phyloP scores from a whole-genome alignment of 2,329 filamentous ascomycete species.

The Botrytis tulipae region DNA sequence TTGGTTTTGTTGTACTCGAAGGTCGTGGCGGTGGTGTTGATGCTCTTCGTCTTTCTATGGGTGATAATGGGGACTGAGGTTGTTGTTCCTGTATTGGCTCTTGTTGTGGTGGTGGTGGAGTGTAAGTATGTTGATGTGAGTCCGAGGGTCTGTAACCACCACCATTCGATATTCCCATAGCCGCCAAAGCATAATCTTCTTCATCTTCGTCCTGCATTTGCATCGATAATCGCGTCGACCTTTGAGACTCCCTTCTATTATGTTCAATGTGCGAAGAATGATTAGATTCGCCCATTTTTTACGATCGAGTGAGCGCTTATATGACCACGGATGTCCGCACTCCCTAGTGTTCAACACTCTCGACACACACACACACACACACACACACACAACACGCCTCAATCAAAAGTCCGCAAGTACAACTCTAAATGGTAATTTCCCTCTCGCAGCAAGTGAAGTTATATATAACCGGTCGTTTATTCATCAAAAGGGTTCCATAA shows the following conservation, averaged over 20 bases:
- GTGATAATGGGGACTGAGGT: conserved; percentile 27
- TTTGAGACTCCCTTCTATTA: conserved; percentile 46
- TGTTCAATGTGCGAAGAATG: conserved; percentile 38
- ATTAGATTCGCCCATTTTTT: conserved; percentile 26
- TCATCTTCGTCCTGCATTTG: conserved; percentile 42
- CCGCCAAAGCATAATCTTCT: conserved; percentile 50
- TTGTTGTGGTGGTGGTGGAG: conserved; percentile 27
- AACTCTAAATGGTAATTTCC: background rate
- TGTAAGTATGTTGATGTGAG: conserved; percentile 26
- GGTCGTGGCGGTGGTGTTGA: conserved; percentile 43
- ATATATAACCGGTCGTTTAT: conserved; percentile 5
- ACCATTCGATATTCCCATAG: conserved; percentile 53
- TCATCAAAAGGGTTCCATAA: background rate
- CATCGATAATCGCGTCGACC: conserved; percentile 40
- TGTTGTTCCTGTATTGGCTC: conserved; percentile 17
- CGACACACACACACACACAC: background rate
- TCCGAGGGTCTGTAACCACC: conserved; percentile 18
- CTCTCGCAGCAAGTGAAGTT: background rate
- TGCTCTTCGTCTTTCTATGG: conserved; percentile 29
- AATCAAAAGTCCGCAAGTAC: conserved; percentile 7
- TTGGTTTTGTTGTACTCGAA: conserved; percentile 57
- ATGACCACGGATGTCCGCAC: conserved; percentile 16
- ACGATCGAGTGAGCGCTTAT: conserved; percentile 12
- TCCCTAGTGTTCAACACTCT: conserved; percentile 20
- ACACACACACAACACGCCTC: conserved; percentile 3